Base-by-base conservation (phyloP, 139 green algal genomes). In the Chloropicon primus region DNA sequence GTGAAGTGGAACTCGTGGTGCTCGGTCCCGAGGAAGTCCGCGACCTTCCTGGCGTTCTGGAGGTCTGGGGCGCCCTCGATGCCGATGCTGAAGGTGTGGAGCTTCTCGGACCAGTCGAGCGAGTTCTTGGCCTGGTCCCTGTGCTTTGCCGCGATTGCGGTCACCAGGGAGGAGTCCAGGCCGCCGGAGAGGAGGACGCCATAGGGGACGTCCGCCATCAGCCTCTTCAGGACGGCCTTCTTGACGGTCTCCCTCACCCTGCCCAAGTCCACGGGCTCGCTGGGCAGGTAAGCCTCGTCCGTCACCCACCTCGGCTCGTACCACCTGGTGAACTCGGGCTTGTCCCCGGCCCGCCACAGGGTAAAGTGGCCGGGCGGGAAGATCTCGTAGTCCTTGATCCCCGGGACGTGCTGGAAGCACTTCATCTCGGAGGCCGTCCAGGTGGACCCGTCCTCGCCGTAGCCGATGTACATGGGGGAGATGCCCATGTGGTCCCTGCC, bases 1-100 rank as follows among this genome's bases (percentile, higher is more conserved):
- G 94, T 98, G 87, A 99, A 98, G 73, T 90, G 88, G 84, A 97
- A 96, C 82, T 98, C 95, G 77, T 98, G 92, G 89, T 99, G 95
- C 54, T 91, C 79, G 0, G 95, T 98, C 27, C 91, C 93, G 74
- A 98, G 84, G 80, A 95, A 93, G 24, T 94, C 85, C 1, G 95
- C 91, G 78, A 99, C 96, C 77, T 91, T 85, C 22, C 87, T 77
- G 1, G 86, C 95, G 1, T 94, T 95, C n/a, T 88, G 81, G 2
- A 99, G 87, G 85, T 99, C 95, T 23, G 95, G 95, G 17, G 92
- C 91, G 41, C 94, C 95, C 29, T 85, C 28, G 71, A 98, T 89
- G 54, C 94, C 94, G 24, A 97, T 89, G 80, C 86, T 92, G 88
- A 97, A 98, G 54, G 87, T 92, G 85, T 97, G 91, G 82, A 97